Base-by-base conservation (phyloP, 2,329 filamentous ascomycete genomes). In the Lachnellula willkommii region DNA sequence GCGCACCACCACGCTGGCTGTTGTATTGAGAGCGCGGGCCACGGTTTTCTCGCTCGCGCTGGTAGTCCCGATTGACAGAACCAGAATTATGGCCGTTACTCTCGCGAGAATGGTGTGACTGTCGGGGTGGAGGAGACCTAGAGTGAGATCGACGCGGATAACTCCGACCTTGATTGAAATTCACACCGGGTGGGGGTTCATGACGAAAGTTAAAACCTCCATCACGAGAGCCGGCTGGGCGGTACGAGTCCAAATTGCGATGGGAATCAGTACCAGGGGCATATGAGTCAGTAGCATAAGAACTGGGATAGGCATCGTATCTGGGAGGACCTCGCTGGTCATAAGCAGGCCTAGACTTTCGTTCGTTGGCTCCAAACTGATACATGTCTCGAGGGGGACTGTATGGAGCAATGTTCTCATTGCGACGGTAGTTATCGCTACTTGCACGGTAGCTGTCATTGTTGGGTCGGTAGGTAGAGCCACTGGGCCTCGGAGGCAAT, bases 181-280 rank as follows among this genome's bases (percentile, higher is more conserved):
- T 61, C 49, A 70, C 52, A 24, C 61, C 58, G 24, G 63, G 58
- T 40, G 69, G 68, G 8, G 68, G 61, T 48, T 70, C 66, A 40
- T 65, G 62, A 35, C 66, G 65, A 49, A 71, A 70, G 53, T 58
- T 59, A 54, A 71, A 71, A 40, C 50, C 48, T 49, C 56, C 52
- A 11, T 60, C 50, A 46, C 52, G 58, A 40, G 53, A 9, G 28
- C 28, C 28, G 14, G 14, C 14, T 17, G 37, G 62, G 28, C 62
- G 59, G 53, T 67, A 65, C 5, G 48, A 51, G 51, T 63, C 62
- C 11, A 40, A 28, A 32, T 54, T 49, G 28, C 50, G 50, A 50
- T 57, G 47, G 11, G 54, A 37, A 6, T 45, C 39, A 37, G 32
- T 57, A 24, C 58, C 56, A 53, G 60, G 57, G 20, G 62, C 53